These are phyloP conservation scores for Saccharomycopsis guyanensis DNA, from an alignment of 805 yeast genomes.

Conservation along the genomic window DNA sequence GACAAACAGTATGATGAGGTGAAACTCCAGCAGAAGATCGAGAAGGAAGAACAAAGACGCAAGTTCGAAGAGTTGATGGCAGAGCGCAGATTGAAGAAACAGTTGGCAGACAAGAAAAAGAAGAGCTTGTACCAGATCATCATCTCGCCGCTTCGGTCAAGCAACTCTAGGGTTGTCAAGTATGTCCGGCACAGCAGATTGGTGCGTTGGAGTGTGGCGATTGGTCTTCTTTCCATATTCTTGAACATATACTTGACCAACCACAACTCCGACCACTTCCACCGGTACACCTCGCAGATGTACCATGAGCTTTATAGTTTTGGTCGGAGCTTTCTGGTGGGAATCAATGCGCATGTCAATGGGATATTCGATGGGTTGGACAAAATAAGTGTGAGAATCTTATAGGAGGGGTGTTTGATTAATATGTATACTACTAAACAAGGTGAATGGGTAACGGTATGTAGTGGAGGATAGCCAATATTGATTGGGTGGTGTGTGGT, in stretches of 20 bases:
- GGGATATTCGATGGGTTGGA: not conserved
- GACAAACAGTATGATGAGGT: constrained; percentile 2
- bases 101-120: not conserved
- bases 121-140: not conserved
- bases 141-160: not conserved
- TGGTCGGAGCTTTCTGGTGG: constrained; percentile 3
- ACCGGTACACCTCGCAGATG: not conserved
- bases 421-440: too few relatives aligned
- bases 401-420: not conserved
- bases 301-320: not conserved
- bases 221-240: constrained; percentile 14
- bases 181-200: constrained; percentile 2
- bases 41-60: constrained; percentile 10
- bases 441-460: too few relatives aligned
- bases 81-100: constrained; percentile 5
- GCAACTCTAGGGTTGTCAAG: not conserved
- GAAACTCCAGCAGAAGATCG: constrained; percentile 3
- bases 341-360: not conserved
- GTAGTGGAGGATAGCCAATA: too few relatives aligned
- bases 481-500: too few relatives aligned
- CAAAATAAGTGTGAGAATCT: not conserved
- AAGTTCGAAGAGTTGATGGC: constrained; percentile 10
- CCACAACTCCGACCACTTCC: not conserved
- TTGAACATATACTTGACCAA: constrained; percentile 9
- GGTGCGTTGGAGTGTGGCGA: constrained; percentile 9